Evolutionary conservation across 2,329 filamentous ascomycete species (phyloP).

Genomic region (Paracoccidioides brasiliensis): DNA sequence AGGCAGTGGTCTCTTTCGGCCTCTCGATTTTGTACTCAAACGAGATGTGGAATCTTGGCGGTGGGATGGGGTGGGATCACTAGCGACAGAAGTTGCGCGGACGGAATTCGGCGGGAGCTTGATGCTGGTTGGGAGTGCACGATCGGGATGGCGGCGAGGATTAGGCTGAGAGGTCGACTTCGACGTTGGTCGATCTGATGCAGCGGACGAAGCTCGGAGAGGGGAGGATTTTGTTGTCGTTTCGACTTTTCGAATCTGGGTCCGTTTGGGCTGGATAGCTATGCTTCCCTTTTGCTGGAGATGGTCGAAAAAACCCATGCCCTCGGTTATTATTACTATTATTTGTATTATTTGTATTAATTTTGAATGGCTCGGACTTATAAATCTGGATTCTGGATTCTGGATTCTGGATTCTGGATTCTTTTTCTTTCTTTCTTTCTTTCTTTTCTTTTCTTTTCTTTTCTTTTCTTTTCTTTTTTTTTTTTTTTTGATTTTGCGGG

Average conservation of each 20-base stretch:
- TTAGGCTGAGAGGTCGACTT: conserved; percentile 1
- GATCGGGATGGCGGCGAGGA: not conserved
- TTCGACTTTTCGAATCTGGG: conserved; percentile 32
- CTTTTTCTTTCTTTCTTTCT: too few relatives aligned
- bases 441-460: not conserved
- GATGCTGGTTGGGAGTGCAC: not conserved
- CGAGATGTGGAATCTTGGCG: not conserved
- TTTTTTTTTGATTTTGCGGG: not conserved
- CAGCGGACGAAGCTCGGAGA: conserved; percentile 16
- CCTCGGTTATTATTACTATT: not conserved
- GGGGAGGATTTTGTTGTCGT: conserved; percentile 7
- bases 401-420: not conserved
- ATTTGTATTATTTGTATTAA: too few relatives aligned
- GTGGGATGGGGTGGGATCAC: conserved; percentile 1
- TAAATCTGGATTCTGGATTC: not conserved
- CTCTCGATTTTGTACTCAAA: conserved; percentile 10
- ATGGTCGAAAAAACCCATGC: conserved; percentile 34
- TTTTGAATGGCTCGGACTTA: too few relatives aligned
- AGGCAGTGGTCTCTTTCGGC: conserved; percentile 27
- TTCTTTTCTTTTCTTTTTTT: not conserved
- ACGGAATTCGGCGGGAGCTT: not conserved
- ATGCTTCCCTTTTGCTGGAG: conserved; percentile 32
- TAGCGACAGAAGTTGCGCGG: not conserved
- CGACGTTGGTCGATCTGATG: conserved; percentile 14
- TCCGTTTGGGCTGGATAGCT: conserved; percentile 29